Conservation (phyloP, 176 grass and related monocot species). For the Juncus inflexus region DNA sequence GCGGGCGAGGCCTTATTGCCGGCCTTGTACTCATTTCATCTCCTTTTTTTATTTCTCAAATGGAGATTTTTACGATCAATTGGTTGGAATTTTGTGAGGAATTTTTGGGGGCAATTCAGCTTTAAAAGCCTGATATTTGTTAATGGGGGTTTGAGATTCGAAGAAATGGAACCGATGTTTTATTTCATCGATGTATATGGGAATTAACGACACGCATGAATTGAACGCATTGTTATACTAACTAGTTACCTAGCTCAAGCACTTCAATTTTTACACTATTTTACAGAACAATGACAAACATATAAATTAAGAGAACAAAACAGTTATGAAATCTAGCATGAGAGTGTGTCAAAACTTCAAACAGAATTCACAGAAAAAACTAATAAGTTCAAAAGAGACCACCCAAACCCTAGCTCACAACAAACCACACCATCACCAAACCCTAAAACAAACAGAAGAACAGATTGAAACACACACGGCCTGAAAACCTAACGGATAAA, state of each 20-base stretch:
- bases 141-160: neutral
- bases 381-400: neutral
- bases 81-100: neutral
- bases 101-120: neutral
- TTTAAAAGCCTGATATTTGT: neutral
- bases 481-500: constrained; percentile 1
- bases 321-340: neutral
- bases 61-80: constrained; percentile 24
- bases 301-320: neutral
- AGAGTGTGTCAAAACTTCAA: neutral
- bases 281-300: neutral
- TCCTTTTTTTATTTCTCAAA: constrained; percentile 45
- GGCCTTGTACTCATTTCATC: constrained; percentile 81
- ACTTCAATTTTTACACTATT: neutral
- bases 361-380: neutral
- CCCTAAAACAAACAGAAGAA: neutral
- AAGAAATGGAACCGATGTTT: too few relatives aligned
- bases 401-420: neutral
- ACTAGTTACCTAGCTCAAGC: neutral
- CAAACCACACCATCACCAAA: constrained; percentile 9
- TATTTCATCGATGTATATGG: neutral
- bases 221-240: constrained; percentile 5
- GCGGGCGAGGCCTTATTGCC: constrained; percentile 87
- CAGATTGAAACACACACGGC: neutral
- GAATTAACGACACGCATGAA: constrained; percentile 3